phyloP scores from a whole-genome alignment of 2,329 filamentous ascomycete species.

The Corynespora cassiicola region DNA sequence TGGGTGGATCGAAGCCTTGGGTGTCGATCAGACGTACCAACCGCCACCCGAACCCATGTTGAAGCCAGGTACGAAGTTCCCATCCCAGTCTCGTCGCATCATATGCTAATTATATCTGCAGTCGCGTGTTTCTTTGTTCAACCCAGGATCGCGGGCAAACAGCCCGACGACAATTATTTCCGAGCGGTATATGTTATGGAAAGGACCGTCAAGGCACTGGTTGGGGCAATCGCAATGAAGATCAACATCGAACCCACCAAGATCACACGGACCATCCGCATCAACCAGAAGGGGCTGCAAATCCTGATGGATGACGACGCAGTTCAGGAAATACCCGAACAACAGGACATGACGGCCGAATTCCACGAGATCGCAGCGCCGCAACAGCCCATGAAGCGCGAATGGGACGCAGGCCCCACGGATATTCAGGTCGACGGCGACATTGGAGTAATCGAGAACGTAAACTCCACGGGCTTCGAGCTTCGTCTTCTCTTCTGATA shows the following conservation, averaged over 20 bases:
- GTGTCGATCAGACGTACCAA: constrained; percentile 85
- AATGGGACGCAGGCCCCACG: constrained; percentile 58
- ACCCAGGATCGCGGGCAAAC: constrained; percentile 57
- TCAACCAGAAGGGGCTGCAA: constrained; percentile 77
- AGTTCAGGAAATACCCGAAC: constrained; percentile 81
- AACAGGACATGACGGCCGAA: constrained; percentile 83
- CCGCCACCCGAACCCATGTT: constrained; percentile 75
- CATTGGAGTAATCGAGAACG: constrained; percentile 50
- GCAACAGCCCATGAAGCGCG: constrained; percentile 55
- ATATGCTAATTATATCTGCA: constrained; percentile 48
- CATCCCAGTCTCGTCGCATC: constrained; percentile 4
- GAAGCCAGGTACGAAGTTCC: constrained; percentile 64
- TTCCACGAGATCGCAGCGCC: constrained; percentile 66
- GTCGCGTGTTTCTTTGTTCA: constrained; percentile 90
- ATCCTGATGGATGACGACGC: constrained; percentile 92
- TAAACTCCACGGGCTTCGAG: constrained; percentile 55
- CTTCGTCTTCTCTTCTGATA: constrained; percentile 55
- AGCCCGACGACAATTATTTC: constrained; percentile 70
- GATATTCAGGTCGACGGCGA: constrained; percentile 58
- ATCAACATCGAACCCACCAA: constrained; percentile 77
- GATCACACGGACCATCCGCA: constrained; percentile 73
- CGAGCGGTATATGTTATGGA: constrained; percentile 85
- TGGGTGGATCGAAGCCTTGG: constrained; percentile 89
- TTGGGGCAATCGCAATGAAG: constrained; percentile 75
- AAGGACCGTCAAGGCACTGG: constrained; percentile 77